Percentiles rank a stretch among this genome's conserved stretches.
Conservation (phyloP, 208 protist genomes). For the Wallacemonas rigidus region DNA sequence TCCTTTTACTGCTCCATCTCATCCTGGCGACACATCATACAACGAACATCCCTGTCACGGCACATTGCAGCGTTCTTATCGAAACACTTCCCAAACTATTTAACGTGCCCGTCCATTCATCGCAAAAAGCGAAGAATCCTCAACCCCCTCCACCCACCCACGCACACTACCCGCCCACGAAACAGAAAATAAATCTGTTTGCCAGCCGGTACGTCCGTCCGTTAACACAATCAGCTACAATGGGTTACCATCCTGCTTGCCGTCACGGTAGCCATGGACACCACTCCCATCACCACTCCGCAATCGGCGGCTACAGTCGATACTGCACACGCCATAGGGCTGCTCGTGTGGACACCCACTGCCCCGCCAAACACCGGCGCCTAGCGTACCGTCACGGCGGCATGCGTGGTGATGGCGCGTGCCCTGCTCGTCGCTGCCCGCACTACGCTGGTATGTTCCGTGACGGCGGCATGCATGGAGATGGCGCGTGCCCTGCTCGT, state of each 20-base stretch:
- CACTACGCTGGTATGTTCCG: neutral
- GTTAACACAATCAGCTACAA: neutral
- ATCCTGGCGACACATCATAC: no score
- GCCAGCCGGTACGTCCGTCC: neutral
- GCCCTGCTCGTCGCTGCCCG: constrained; percentile 2
- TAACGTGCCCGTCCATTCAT: no score
- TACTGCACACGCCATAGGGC: constrained; percentile 12
- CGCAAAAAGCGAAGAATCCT: no score
- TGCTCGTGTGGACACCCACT: constrained; percentile 2
- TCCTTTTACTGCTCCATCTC: no score
- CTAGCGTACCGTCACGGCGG: neutral
- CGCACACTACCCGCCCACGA: neutral
- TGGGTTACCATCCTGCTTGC: neutral
- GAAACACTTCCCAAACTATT: no score
- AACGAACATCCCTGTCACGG: no score
- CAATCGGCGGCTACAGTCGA: constrained; percentile 9
- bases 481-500: neutral
- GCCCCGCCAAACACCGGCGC: neutral
- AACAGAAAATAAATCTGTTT: neutral
- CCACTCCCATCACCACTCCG: constrained; percentile 7
- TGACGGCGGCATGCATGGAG: neutral
- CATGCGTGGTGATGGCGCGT: neutral
- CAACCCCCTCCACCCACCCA: no score
- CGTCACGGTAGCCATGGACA: constrained; percentile 1
- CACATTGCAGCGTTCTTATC: no score